A percentile compares a stretch with the other conserved stretches of the same genome.
phyloP scores from a whole-genome alignment of 2,329 filamentous ascomycete genomes.

The Exophiala calicioides region DNA sequence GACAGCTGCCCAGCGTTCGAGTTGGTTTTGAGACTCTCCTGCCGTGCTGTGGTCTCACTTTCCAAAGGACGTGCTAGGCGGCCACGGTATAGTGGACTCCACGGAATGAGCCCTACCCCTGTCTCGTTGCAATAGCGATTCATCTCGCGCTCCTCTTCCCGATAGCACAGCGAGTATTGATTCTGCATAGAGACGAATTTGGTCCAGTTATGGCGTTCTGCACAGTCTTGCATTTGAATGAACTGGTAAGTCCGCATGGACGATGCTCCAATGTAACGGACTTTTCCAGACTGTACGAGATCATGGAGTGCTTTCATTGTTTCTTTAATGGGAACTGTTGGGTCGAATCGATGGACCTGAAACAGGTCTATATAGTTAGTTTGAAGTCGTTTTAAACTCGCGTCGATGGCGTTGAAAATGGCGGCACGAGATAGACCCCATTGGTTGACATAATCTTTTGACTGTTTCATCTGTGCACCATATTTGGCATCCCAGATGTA shows the following conservation, averaged over 20 bases:
- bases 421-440: conserved; percentile 57
- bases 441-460: conserved; percentile 39
- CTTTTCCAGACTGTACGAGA: conserved; percentile 46
- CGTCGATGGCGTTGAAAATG: conserved; percentile 63
- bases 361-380: conserved; percentile 53
- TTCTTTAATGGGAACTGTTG: conserved; percentile 46
- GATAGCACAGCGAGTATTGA: conserved; percentile 39
- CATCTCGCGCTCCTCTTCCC: conserved; percentile 53
- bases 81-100: conserved; percentile 46
- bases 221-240: conserved; percentile 50
- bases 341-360: conserved; percentile 53
- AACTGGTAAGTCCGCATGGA: conserved; percentile 41
- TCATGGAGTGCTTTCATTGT: conserved; percentile 51
- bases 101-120: conserved; percentile 42
- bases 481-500: too few relatives aligned
- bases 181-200: conserved; percentile 58
- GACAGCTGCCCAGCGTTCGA: conserved; percentile 44
- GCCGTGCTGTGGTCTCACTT: conserved; percentile 43
- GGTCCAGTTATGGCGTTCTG: conserved; percentile 54
- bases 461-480: conserved; percentile 35
- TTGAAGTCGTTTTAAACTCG: conserved; percentile 45
- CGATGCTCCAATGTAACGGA: conserved; percentile 39
- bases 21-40: conserved; percentile 47
- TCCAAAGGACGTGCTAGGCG: conserved; percentile 50
- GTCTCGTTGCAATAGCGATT: conserved; percentile 43